These are phyloP conservation scores for Dendrobium officinale DNA, from an alignment of 106 monocot genomes.

Conservation along the genomic window DNA sequence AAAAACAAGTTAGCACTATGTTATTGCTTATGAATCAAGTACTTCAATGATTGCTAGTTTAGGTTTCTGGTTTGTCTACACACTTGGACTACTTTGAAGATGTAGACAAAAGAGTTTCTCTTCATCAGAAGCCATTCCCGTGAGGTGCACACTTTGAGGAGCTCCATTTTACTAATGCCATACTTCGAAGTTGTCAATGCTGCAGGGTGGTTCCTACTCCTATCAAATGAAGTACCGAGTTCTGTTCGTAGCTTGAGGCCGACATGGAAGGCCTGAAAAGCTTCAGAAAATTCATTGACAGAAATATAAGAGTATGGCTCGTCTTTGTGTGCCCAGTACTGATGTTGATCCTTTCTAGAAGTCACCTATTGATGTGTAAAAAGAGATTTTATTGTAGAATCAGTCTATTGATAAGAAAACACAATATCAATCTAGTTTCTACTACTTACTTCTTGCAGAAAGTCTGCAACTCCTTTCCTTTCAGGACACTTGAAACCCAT, in stretches of 20 bases:
- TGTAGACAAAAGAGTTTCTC: constrained; percentile 49
- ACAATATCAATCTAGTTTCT: neutral
- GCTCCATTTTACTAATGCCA: constrained; percentile 27
- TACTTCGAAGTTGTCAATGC: constrained; percentile 38
- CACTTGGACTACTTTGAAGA: constrained; percentile 35
- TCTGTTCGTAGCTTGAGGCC: constrained; percentile 23
- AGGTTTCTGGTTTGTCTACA: neutral
- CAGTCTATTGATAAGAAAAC: neutral
- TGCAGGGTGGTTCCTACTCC: constrained; percentile 36
- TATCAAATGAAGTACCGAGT: constrained; percentile 34
- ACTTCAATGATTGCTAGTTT: neutral
- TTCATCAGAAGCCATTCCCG: constrained; percentile 49
- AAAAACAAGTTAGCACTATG: neutral
- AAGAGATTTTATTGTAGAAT: neutral
- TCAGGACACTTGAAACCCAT: constrained; percentile 53
- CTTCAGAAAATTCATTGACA: constrained; percentile 32
- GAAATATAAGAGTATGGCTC: constrained; percentile 41
- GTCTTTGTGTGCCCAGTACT: constrained; percentile 34
- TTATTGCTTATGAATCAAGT: neutral
- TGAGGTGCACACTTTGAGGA: constrained; percentile 29
- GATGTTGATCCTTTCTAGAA: constrained; percentile 45
- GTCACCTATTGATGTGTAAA: constrained; percentile 26
- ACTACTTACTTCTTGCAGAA: constrained; percentile 42
- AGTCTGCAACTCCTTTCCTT: constrained; percentile 54
- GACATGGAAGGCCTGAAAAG: constrained; percentile 35